These are phyloP conservation scores for Epichloe uncinata DNA, from an alignment of 2,329 filamentous ascomycete genomes.

Conservation along the genomic window DNA sequence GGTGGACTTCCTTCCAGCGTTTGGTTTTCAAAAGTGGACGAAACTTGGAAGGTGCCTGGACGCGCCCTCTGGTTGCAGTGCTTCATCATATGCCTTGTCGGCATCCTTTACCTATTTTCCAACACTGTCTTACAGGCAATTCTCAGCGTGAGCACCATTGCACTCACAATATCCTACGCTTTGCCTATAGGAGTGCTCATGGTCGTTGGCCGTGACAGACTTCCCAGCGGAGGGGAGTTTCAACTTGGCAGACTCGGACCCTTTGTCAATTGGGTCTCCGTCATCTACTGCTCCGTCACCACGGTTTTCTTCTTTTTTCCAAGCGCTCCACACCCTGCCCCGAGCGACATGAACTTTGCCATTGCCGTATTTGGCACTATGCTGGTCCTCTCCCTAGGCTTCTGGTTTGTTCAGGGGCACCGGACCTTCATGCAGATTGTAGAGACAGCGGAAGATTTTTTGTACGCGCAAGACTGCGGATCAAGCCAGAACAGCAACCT, in stretches of 20 bases:
- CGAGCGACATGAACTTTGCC: slow-evolving; percentile 43
- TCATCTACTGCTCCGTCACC: slow-evolving; percentile 37
- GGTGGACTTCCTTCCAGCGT: slow-evolving; percentile 32
- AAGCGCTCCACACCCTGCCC: slow-evolving; percentile 26
- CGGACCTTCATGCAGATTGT: slow-evolving; percentile 12
- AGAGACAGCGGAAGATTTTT: slow-evolving; percentile 8
- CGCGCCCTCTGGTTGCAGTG: slow-evolving; percentile 40
- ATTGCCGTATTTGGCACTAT: slow-evolving; percentile 44
- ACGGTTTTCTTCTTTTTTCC: slow-evolving; percentile 44
- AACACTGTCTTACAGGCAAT: slow-evolving; percentile 39
- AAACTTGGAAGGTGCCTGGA: slow-evolving; percentile 36
- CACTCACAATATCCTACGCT: slow-evolving; percentile 35
- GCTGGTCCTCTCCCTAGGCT: slow-evolving; percentile 33
- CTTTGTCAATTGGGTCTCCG: slow-evolving; percentile 32
- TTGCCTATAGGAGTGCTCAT: slow-evolving; percentile 37
- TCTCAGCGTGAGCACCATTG: slow-evolving; percentile 42
- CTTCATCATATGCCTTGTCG: slow-evolving; percentile 27
- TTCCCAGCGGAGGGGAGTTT: slow-evolving; percentile 31
- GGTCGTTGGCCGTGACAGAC: slow-evolving; percentile 35
- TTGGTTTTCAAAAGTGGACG: slow-evolving; percentile 30
- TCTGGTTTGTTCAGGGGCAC: slow-evolving; percentile 36
- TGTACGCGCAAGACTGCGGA: slow-evolving; percentile 6
- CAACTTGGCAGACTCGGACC: slow-evolving; percentile 30
- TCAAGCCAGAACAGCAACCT: background rate
- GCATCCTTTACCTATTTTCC: slow-evolving; percentile 42